Conservation (phyloP, 352 stramenopile genomes). For the Pythium rhizo-oryzae region DNA sequence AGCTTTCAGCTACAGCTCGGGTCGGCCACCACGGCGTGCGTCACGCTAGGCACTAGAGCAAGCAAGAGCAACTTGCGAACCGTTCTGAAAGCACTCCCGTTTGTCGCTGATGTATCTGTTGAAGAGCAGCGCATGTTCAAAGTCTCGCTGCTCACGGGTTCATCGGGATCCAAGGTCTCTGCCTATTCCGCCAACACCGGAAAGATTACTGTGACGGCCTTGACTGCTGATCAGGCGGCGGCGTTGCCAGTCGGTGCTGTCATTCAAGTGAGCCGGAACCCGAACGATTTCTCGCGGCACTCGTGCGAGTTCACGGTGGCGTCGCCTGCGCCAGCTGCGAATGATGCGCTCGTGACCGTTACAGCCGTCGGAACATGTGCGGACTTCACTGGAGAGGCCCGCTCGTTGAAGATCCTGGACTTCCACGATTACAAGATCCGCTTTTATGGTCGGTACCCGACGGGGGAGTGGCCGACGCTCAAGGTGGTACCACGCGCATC, state of each 20-base stretch:
- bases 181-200: slow-evolving; percentile 36
- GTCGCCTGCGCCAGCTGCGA: slow-evolving; percentile 10
- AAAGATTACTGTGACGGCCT: slow-evolving; percentile 42
- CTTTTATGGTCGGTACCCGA: slow-evolving; percentile 71
- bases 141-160: slow-evolving; percentile 51
- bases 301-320: slow-evolving; percentile 59
- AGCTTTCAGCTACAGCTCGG: slow-evolving; percentile 61
- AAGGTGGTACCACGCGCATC: slow-evolving; percentile 49
- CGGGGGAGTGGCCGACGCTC: slow-evolving; percentile 71
- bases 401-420: slow-evolving; percentile 62
- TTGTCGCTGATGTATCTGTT: slow-evolving; percentile 43
- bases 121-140: slow-evolving; percentile 66
- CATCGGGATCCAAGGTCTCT: slow-evolving; percentile 43
- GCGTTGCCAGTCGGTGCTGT: slow-evolving; percentile 39
- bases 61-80: slow-evolving; percentile 40
- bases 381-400: slow-evolving; percentile 47
- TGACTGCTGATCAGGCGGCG: slow-evolving; percentile 39
- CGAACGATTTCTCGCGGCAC: slow-evolving; percentile 65
- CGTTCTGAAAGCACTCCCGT: slow-evolving; percentile 42
- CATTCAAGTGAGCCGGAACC: slow-evolving; percentile 74
- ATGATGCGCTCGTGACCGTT: slow-evolving; percentile 38
- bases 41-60: slow-evolving; percentile 38
- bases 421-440: slow-evolving; percentile 74
- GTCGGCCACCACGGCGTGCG: slow-evolving; percentile 50
- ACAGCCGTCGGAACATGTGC: slow-evolving; percentile 32